These are phyloP conservation scores for Hymenoscyphus infarciens DNA, from an alignment of 2,329 filamentous ascomycete genomes.

Conservation along the genomic window DNA sequence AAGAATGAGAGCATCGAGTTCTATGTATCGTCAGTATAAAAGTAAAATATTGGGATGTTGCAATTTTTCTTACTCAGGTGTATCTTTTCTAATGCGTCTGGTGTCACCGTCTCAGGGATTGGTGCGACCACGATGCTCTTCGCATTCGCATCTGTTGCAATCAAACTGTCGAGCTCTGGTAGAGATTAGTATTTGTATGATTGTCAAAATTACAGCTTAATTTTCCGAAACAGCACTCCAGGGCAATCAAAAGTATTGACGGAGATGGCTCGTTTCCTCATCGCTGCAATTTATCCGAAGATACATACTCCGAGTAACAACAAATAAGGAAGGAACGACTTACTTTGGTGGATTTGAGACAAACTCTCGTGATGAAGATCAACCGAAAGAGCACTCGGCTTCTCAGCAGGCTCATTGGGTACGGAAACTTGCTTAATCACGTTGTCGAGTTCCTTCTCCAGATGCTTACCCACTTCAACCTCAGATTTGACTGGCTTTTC, in stretches of 20 bases:
- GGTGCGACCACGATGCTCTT: neutral
- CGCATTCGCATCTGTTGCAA: neutral
- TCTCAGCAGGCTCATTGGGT: neutral
- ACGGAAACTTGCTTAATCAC: conserved; percentile 4
- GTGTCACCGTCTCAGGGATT: neutral
- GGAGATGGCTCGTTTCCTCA: no score
- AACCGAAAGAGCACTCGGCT: neutral
- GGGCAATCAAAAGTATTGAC: neutral
- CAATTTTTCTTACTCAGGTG: neutral
- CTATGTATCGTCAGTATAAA: conserved; percentile 5
- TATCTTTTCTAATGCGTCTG: conserved; percentile 2
- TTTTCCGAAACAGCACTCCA: neutral
- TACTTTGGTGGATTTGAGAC: conserved; percentile 9
- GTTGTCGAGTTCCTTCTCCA: conserved; percentile 2
- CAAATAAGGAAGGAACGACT: neutral
- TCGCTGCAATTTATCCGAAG: neutral
- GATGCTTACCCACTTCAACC: neutral
- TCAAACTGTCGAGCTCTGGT: conserved; percentile 4
- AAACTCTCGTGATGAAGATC: conserved; percentile 12
- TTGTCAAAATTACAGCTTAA: neutral
- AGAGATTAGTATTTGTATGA: neutral
- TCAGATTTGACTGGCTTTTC: neutral
- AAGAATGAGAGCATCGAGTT: conserved; percentile 9
- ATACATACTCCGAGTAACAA: neutral
- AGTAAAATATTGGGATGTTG: neutral